Base-by-base conservation (phyloP, 177 flowering plant genomes). In the Telopea speciosissima region DNA sequence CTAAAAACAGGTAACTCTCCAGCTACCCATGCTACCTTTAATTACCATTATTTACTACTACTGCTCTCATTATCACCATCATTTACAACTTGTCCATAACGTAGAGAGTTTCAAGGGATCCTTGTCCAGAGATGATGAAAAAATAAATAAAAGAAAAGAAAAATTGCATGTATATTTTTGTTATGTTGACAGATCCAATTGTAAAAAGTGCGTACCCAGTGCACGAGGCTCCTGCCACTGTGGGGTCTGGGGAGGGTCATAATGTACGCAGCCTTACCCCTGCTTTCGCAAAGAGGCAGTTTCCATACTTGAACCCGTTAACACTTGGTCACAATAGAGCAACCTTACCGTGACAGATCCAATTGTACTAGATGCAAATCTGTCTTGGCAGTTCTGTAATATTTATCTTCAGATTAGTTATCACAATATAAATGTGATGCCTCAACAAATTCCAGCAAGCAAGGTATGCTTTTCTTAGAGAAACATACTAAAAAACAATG, bases 1-100 rank as follows among this genome's bases (percentile, higher is more conserved):
- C 77, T 60, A 79, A 83, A 71, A 84, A 87, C 82, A 90, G 97
- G 97, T 92, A 63, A 36, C 21, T 92, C 63, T 44, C 21, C 26
- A 3, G 8, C 67, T 60, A 72, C 59, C 23, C 28, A 25, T 25
- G 73, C 10, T 54, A 10, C 6, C n/a, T 56, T 44, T 6, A 24
- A 7, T 49, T 49, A 49, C 14, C 49, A 8, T 44, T 44, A 44
- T 13, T 49, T 49, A 4, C 0, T 3, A 36, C 40, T 36, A 36
- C 40, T 36, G 40, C 19, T 49, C 54, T 49, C 17, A 13, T 13
- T 49, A 13, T 49, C 19, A 36, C 19, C 19, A 49, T 11, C 3
- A 49, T 44, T 13, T 44, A 13, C 3, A 44, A 44, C 7, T 44
- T 44, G 1, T 9, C 13, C 11, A 44, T 9, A 44, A 44, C 2